These are phyloP conservation scores for Casuarina glauca DNA, from an alignment of 306 rosid genomes.

Conservation along the genomic window DNA sequence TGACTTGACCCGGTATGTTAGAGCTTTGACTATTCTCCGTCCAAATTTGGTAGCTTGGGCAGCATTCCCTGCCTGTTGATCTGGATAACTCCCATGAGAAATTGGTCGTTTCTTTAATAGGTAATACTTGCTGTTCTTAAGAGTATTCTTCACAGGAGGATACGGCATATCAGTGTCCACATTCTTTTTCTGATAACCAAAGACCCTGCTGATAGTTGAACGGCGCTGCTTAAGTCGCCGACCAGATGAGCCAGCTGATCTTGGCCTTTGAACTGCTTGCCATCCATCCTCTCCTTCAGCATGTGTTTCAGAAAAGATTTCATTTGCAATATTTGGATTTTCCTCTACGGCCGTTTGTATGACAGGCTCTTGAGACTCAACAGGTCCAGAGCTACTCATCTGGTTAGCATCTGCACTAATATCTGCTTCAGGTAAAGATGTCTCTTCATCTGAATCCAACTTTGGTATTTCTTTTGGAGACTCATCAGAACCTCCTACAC, in stretches of 20 bases:
- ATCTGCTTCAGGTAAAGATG: conserved; percentile 40
- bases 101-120: conserved; percentile 70
- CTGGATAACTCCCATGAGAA: conserved; percentile 67
- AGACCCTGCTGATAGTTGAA: conserved; percentile 73
- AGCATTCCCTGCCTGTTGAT: conserved; percentile 53
- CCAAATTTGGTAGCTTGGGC: conserved; percentile 83
- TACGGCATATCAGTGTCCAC: conserved; percentile 52
- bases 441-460: conserved; percentile 77
- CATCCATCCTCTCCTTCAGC: conserved; percentile 91
- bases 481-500: conserved; percentile 57
- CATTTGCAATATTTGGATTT: conserved; percentile 40
- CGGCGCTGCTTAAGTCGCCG: conserved; percentile 82
- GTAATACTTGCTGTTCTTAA: conserved; percentile 64
- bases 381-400: conserved; percentile 48
- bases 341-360: conserved; percentile 51
- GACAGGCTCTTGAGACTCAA: conserved; percentile 47
- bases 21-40: conserved; percentile 68
- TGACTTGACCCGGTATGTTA: conserved; percentile 89
- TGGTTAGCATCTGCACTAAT: conserved; percentile 48
- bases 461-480: conserved; percentile 71
- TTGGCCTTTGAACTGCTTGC: conserved; percentile 97
- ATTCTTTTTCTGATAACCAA: conserved; percentile 74
- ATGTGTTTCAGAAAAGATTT: conserved; percentile 57
- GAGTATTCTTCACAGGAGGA: conserved; percentile 47
- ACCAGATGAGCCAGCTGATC: conserved; percentile 77